Conservation (phyloP, 345 rosid species). For the Eucalyptus fibrosa region DNA sequence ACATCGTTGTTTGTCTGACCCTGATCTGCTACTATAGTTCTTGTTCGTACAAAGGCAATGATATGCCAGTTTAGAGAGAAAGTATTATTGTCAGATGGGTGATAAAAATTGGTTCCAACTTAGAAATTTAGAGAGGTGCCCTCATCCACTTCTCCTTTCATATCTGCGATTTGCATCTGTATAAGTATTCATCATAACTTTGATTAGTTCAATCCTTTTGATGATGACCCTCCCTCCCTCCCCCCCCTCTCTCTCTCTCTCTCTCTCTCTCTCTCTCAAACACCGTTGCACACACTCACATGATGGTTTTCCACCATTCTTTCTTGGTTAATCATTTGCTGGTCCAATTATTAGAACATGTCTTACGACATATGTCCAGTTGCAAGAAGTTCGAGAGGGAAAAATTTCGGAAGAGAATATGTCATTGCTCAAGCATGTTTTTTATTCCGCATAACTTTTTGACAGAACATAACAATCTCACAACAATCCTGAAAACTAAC, state of each 20-base stretch:
- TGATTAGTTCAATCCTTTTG: not conserved
- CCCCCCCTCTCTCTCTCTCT: not conserved
- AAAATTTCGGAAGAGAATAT: too few species aligned
- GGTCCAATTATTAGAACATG: too few species aligned
- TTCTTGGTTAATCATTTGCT: too few species aligned
- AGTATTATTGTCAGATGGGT: not conserved
- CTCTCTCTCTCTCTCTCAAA: too few species aligned
- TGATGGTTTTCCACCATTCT: too few species aligned
- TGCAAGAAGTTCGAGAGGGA: too few species aligned
- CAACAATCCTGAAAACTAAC: accelerated
- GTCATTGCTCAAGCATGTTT: too few species aligned
- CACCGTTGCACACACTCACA: accelerated
- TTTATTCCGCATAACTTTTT: too few species aligned
- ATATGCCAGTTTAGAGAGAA: not conserved
- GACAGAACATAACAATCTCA: too few species aligned
- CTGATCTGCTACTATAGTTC: not conserved
- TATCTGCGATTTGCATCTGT: not conserved
- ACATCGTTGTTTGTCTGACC: not conserved
- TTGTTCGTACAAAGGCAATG: not conserved
- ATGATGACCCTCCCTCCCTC: not conserved
- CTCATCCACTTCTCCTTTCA: not conserved
- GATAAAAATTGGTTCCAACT: not conserved
- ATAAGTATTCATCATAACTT: not conserved
- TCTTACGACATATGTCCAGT: too few species aligned
- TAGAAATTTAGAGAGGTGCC: not conserved